Evolutionary conservation across 169 alveolate genomes (phyloP).

Genomic region (Theileria orientalis): DNA sequence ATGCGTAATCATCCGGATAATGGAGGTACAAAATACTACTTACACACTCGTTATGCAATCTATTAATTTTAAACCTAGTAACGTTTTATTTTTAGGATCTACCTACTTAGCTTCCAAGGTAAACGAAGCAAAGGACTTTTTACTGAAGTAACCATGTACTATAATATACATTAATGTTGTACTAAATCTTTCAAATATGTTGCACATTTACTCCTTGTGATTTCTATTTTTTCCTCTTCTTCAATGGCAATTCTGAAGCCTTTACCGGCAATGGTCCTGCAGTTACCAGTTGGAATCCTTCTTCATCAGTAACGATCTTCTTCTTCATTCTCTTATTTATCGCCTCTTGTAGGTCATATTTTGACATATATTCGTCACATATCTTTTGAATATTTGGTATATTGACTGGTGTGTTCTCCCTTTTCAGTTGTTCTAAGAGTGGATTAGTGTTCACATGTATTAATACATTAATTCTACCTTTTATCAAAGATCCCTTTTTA

Average conservation of each 20-base stretch:
- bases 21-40: slow-evolving; percentile 72
- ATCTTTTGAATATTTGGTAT: slow-evolving; percentile 34
- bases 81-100: slow-evolving; percentile 74
- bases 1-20: slow-evolving; percentile 87
- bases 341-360: slow-evolving; percentile 41
- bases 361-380: slow-evolving; percentile 50
- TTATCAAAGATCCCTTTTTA: neutral
- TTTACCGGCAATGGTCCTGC: slow-evolving; percentile 44
- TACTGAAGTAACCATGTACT: slow-evolving; percentile 52
- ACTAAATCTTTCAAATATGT: neutral
- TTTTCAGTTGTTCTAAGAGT: slow-evolving; percentile 8
- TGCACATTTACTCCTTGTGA: neutral
- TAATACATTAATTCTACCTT: too few species aligned
- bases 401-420: neutral
- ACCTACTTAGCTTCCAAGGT: slow-evolving; percentile 88
- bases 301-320: slow-evolving; percentile 47
- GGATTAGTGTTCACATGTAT: neutral
- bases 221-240: neutral
- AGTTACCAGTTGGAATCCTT: slow-evolving; percentile 56
- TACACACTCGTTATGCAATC: too few species aligned
- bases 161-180: neutral
- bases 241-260: neutral
- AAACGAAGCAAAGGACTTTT: slow-evolving; percentile 85
- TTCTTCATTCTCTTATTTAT: slow-evolving; percentile 27
- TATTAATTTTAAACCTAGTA: neutral